Evolutionary conservation across 495 filamentous ascomycete genomes (phyloP).

Genomic region (Astrocystis sublimbata): DNA sequence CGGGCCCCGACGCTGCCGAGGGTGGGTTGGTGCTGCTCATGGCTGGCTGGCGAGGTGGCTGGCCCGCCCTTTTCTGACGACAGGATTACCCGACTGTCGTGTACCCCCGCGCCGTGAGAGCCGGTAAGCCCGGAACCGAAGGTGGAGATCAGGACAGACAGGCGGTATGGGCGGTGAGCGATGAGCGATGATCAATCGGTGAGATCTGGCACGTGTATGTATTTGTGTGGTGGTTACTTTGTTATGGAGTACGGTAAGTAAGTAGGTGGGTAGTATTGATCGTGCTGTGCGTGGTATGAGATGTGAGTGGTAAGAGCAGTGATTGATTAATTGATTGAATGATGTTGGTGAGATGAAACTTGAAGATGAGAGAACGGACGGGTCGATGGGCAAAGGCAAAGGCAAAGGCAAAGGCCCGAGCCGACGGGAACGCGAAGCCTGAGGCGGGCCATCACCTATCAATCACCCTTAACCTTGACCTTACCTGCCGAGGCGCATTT

Average conservation of each 20-base stretch:
- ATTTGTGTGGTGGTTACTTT: no score
- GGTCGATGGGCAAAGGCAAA: not conserved
- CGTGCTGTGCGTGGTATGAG: no score
- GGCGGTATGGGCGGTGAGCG: no score
- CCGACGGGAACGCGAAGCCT: not conserved
- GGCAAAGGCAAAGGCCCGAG: not conserved
- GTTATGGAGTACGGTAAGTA: no score
- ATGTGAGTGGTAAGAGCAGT: no score
- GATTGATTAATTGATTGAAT: not conserved
- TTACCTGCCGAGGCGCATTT: no score
- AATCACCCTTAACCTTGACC: no score
- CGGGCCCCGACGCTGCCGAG: constrained; percentile 46
- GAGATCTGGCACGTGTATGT: not conserved
- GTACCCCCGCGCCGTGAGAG: constrained; percentile 6
- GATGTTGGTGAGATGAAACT: not conserved
- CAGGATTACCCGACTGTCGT: constrained; percentile 3
- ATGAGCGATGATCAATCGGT: no score
- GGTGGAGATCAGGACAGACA: no score
- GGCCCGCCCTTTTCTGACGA: not conserved
- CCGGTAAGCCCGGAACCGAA: constrained; percentile 7
- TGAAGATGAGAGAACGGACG: not conserved
- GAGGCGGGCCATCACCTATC: no score
- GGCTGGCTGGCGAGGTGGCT: constrained; percentile 3
- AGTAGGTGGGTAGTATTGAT: no score
- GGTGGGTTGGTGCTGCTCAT: constrained; percentile 51